Evolutionary conservation across 169 alveolate species (phyloP).

Genomic region (Perkinsus olseni): DNA sequence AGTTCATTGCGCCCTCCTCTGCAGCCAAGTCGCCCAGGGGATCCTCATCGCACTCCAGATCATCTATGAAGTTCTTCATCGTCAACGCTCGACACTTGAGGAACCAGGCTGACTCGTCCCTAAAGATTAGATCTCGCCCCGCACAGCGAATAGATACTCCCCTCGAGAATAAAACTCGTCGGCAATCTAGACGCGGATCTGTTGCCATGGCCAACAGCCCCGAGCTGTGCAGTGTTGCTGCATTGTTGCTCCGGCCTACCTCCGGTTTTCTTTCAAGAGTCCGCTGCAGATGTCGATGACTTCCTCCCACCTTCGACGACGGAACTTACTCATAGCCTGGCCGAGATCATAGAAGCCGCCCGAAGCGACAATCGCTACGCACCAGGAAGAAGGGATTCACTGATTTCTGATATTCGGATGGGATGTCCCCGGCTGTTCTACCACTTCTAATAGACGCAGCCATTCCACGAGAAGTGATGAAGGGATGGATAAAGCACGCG

Average conservation of each 20-base stretch:
- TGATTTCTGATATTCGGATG: neutral
- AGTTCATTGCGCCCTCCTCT: constrained; percentile 55
- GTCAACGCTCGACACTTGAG: constrained; percentile 65
- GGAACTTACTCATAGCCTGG: constrained; percentile 58
- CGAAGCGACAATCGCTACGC: constrained; percentile 7
- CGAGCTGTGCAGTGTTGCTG: no score
- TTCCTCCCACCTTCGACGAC: constrained; percentile 60
- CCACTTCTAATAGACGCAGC: neutral
- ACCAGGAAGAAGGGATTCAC: neutral
- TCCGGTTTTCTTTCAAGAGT: constrained; percentile 44
- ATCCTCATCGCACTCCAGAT: constrained; percentile 72
- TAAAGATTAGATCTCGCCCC: neutral
- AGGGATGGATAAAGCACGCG: constrained; percentile 51
- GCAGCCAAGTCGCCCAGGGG: constrained; percentile 64
- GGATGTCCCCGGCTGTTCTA: neutral
- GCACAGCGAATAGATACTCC: neutral
- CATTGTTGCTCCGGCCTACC: neutral
- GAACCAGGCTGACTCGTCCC: constrained; percentile 68
- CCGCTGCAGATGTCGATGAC: constrained; percentile 57
- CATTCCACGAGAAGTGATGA: neutral
- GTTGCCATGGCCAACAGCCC: no score
- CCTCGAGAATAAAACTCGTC: neutral
- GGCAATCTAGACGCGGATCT: no score
- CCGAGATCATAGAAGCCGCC: constrained; percentile 42
- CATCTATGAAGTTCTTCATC: constrained; percentile 62